These are phyloP conservation scores for Aspergillus olivimuriae DNA, from an alignment of 495 filamentous ascomycete genomes.

Conservation along the genomic window DNA sequence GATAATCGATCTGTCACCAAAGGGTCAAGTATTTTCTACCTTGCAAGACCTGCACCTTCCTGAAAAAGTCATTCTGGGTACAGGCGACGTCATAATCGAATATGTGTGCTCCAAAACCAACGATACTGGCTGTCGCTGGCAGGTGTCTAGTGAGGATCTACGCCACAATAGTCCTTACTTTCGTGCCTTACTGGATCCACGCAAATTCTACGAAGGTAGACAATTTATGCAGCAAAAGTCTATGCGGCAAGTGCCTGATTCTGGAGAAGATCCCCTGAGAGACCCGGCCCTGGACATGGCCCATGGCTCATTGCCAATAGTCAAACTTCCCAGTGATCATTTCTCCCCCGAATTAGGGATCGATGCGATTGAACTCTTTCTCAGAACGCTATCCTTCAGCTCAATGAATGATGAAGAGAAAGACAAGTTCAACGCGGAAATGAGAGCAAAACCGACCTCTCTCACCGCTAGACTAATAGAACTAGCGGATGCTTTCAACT, in stretches of 20 bases:
- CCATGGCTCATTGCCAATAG: conserved; percentile 17
- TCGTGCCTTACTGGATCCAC: conserved; percentile 37
- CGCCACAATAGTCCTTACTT: conserved; percentile 39
- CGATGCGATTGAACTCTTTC: conserved; percentile 34
- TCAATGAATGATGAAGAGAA: conserved; percentile 18
- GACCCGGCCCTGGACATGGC: not conserved
- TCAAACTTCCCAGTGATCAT: conserved; percentile 20
- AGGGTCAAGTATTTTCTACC: not conserved
- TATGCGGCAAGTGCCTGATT: not conserved
- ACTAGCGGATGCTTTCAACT: conserved; percentile 34
- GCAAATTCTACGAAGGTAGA: conserved; percentile 43
- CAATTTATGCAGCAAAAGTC: conserved; percentile 24
- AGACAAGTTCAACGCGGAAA: conserved; percentile 15
- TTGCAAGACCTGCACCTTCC: no score
- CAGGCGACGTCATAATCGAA: conserved; percentile 34
- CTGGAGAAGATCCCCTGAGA: no score
- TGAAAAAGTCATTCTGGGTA: conserved; percentile 16
- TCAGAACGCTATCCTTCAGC: conserved; percentile 27
- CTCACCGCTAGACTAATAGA: conserved; percentile 29
- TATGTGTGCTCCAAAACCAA: conserved; percentile 14
- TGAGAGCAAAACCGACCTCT: conserved; percentile 23
- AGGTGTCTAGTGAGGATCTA: conserved; percentile 27
- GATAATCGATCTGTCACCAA: not conserved
- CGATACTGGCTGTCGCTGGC: conserved; percentile 24
- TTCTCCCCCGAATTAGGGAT: conserved; percentile 21